Evolutionary conservation across 768 basidiomycete species (phyloP).

Genomic region (Mycena kentingensis): DNA sequence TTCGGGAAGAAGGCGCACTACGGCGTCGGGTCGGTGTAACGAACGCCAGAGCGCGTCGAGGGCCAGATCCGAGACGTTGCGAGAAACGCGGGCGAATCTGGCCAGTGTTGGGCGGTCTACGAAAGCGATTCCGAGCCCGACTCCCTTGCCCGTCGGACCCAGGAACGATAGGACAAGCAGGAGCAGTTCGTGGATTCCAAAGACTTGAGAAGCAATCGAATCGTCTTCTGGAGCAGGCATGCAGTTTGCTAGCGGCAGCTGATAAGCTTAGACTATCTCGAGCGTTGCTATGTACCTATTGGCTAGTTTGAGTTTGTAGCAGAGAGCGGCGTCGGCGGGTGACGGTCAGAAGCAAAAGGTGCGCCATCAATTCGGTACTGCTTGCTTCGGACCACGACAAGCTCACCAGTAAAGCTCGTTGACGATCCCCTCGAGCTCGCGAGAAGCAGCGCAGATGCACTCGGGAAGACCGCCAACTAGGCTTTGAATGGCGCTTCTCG

Average conservation of each 20-base stretch:
- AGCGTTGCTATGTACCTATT: too few species aligned
- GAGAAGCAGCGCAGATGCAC: too few species aligned
- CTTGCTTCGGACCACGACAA: too few species aligned
- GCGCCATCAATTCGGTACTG: too few species aligned
- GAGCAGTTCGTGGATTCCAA: conserved; percentile 19
- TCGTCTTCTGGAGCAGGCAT: conserved; percentile 1
- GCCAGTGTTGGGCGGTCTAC: conserved; percentile 15
- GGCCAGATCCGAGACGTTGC: conserved; percentile 13
- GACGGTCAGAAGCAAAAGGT: too few species aligned
- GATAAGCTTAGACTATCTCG: too few species aligned
- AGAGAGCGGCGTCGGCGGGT: too few species aligned
- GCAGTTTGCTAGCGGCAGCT: neutral
- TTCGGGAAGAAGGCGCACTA: conserved; percentile 11
- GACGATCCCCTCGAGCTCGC: too few species aligned
- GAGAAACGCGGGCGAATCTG: conserved; percentile 18
- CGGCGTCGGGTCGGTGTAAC: conserved; percentile 15
- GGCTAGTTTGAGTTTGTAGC: too few species aligned
- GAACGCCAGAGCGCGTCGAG: conserved; percentile 18
- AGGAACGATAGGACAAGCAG: conserved; percentile 17
- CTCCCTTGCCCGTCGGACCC: conserved; percentile 9
- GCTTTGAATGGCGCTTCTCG: too few species aligned
- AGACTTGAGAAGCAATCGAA: conserved; percentile 19
- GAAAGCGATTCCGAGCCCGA: conserved; percentile 1
- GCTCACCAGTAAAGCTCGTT: too few species aligned
- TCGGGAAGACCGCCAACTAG: too few species aligned